Base-by-base conservation (phyloP, 2,329 filamentous ascomycete genomes). In the Colletotrichum navitas region DNA sequence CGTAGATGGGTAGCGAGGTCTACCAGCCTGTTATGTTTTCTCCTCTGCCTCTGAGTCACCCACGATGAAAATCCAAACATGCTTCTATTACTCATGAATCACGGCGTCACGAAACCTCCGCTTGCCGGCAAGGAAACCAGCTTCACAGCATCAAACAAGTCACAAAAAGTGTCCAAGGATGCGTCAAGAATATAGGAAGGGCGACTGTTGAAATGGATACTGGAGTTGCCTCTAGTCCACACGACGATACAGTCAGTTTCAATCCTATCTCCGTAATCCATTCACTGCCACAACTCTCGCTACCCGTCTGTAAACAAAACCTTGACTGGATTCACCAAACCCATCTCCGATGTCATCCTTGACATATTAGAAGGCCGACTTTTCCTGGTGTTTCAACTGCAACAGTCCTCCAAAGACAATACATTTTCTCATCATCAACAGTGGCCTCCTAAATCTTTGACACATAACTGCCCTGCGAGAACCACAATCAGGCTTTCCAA, bases 261-360 rank as follows among this genome's bases (percentile, higher is more conserved):
- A 29, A 29, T 41, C 45, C 45, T 51, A 63, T 63, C 60, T 52
- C 60, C 60, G 34, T 10, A 51, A 29, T 45, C 51, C 11, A 29
- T 63, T 63, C 60, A 63, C 60, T 34, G 26, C 16, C 16, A 39
- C 24, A 21, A 10, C 16, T 26, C 34, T 18, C n/a, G 47, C 18
- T n/a, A 11, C 34, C 45, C 34, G 34, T 18, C 55, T 24, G 4
- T 41, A 24, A 14, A 26, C 11, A 12, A 26, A 63, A 32, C 45
- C 10, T 41, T 51, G n/a, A 12, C 1, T 10, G 16, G 11, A 63
- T 36, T 51, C 47, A 41, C 34, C 10, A 29, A 2, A 29, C 24
- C 60, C 10, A 63, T 63, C 60, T 63, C 60, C 60, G 47, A 26
- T 39, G 32, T 10, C 45, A 24, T 8, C 8, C 51, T 34, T 10